Evolutionary conservation across 345 rosid species (phyloP), one percentile per base, ranked within the genome.

Genomic region (Pugionium cornutum): DNA sequence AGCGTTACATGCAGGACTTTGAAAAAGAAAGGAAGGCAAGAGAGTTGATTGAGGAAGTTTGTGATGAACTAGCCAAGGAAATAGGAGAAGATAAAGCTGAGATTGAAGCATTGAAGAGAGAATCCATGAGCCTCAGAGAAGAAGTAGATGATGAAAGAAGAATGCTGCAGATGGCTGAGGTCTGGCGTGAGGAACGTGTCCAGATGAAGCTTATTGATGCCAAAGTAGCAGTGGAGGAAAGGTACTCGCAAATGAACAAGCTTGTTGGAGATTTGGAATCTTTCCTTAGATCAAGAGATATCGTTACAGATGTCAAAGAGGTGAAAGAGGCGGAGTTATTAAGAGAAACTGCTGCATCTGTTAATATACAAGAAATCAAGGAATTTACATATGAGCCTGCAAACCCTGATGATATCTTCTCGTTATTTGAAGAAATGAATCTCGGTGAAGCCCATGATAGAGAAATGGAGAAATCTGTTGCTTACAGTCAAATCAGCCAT

Each of bases 151-250:
- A 90, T 5, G 95, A 90, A 75, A 83, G 97, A 75, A 88, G 77
- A 76, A 90, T 90, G 97, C 75, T 88, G 75, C 97, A 88, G 82
- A 90, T 88, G 92, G 95, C 95, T 6, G 95, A 88, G 78, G 95
- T 90, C 41, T 90, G 97, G 97, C 97, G 92, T 6, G 97, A 90
- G 80, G 95, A 90, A 76, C 95, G 95, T 40, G 95, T 86, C 48
- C 92, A 88, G 74, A 88, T 90, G 97, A 90, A 90, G 84, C 87
- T 90, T 59, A 69, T 86, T 18, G 97, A 90, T 71, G 95, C 95
- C 7, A 87, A 86, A 77, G 82, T 80, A 50, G 58, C 79, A 51
- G 78, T 80, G 9, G 79, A 77, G 67, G 77, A 80, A 33, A 80
- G 69, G 52, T 80, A 76, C 56, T 73, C 83, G 25, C 75, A 70